Conservation (phyloP, 345 rosid species). For the Eucalyptus curtisii region DNA sequence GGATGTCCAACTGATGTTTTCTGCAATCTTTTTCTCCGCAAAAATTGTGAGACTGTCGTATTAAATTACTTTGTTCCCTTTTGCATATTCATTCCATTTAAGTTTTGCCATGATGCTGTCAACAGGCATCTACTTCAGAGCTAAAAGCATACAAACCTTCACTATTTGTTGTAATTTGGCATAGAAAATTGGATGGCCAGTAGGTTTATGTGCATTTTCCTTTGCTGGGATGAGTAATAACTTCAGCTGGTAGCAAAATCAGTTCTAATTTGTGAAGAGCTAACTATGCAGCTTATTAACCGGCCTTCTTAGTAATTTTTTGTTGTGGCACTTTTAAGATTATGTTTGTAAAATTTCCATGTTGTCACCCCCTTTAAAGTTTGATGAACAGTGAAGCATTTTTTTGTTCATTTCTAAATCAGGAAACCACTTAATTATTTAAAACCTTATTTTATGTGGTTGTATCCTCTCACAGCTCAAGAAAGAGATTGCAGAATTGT, state of each 20-base stretch:
- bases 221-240: neutral
- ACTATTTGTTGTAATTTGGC: neutral
- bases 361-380: neutral
- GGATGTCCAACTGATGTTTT: neutral
- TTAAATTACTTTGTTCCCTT: neutral
- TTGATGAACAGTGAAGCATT: neutral
- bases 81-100: neutral
- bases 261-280: neutral
- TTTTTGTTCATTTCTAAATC: neutral
- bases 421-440: neutral
- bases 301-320: neutral
- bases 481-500: slow-evolving; percentile 43
- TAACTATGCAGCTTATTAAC: neutral
- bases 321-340: neutral
- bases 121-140: neutral
- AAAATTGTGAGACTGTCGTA: neutral
- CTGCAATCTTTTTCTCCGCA: neutral
- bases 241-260: neutral
- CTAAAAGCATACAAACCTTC: neutral
- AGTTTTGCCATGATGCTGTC: neutral
- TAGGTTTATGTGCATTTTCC: neutral
- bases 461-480: slow-evolving; percentile 39
- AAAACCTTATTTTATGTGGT: neutral
- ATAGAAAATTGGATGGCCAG: neutral
- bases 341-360: neutral